phyloP scores from a whole-genome alignment of 345 rosid species.

The Eucalyptus polyanthemos region DNA sequence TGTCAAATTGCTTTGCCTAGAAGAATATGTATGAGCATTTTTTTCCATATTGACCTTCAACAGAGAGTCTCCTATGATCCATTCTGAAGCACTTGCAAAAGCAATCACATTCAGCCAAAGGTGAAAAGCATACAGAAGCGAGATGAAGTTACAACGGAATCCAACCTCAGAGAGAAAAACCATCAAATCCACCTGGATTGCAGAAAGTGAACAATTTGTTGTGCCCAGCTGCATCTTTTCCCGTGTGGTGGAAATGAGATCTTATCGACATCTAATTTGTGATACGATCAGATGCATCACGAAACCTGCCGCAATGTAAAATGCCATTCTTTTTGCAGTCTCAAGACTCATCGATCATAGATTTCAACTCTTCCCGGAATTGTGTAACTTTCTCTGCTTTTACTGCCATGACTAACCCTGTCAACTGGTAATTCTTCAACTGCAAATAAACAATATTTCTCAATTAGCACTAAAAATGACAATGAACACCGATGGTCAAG shows the following conservation, averaged over 20 bases:
- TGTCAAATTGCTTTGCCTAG: neutral
- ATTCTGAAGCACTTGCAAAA: neutral
- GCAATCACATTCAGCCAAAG: neutral
- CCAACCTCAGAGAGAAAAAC: neutral
- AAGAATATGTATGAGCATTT: neutral
- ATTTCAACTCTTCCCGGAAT: conserved; percentile 47
- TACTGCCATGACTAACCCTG: conserved; percentile 66
- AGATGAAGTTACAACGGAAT: neutral
- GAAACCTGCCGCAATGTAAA: neutral
- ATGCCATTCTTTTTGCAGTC: neutral
- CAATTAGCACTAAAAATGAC: neutral
- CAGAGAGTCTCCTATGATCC: neutral
- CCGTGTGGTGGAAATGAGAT: neutral
- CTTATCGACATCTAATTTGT: neutral
- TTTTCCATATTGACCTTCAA: neutral
- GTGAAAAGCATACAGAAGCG: neutral
- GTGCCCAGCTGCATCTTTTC: neutral
- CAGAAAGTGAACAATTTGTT: neutral
- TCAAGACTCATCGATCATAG: conserved; percentile 32
- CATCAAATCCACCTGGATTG: neutral
- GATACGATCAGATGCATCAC: neutral
- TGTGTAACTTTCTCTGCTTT: conserved; percentile 36
- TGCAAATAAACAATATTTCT: conserved; percentile 3
- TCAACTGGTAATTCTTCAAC: conserved; percentile 58
- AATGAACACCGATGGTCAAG: neutral